Base-by-base conservation (phyloP, 2,329 filamentous ascomycete genomes). In the Aspergillus sp. region DNA sequence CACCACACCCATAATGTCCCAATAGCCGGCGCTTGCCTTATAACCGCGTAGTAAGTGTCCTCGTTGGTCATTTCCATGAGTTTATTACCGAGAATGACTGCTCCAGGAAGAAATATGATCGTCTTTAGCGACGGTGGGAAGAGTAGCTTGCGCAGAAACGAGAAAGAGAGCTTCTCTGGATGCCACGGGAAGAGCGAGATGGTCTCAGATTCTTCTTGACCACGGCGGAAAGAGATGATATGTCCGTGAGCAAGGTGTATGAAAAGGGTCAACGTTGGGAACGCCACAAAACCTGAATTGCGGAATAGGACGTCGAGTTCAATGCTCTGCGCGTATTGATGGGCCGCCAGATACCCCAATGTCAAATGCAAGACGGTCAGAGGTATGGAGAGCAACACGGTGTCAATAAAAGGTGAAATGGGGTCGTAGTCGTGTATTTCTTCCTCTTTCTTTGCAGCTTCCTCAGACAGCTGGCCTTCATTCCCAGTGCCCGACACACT, bases 1-100 rank as follows among this genome's bases (percentile, higher is more conserved):
- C 89, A 86, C 92, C 93, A 98, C 4, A 98, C 83, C 93, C 93
- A 98, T 17, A 98, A 74, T 41, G 90, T 93, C 0, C 91, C 95
- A 13, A 97, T 73, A 5, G 92, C 87, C n/a, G 95, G 95, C 0
- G 92, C 89, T 62, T 86, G 87, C 78, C 96, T 96, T 91, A 98
- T 93, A 19, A 96, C 87, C 6, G 89, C 89, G 65, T 96, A 86
- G 68, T 97, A 98, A 4, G 88, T 86, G 63, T 87, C 85, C 30
- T 80, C 82, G 68, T 97, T 98, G 24, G 89, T 91, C 53, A 93
- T 86, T 64, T 90, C 81, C 49, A 98, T 87, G 61, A 97, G 79
- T 73, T 91, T 93, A 75, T 87, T 90, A 1, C 95, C 95, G 0
- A 77, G 61, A 17, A 59, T 42, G 4, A 70, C 51, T 22, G 75